A percentile compares a stretch with the other conserved stretches of the same genome.
Conservation (phyloP, 495 filamentous ascomycete species). For the Umbilicaria muhlenbergii region DNA sequence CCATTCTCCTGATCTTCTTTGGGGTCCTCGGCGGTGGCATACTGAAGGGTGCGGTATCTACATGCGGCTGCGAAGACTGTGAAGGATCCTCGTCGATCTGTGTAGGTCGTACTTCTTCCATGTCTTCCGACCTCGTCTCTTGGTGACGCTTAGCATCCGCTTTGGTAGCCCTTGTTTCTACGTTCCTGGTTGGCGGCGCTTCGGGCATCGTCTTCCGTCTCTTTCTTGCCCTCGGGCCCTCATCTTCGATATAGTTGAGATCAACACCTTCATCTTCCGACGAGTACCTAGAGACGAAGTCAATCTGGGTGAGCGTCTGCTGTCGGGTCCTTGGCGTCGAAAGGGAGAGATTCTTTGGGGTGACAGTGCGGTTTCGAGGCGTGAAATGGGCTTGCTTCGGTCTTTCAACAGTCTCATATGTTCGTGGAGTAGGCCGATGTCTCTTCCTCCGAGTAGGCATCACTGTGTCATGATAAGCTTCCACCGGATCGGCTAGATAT, state of each 20-base stretch:
- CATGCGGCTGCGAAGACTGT: not conserved
- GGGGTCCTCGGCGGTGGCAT: conserved; percentile 11
- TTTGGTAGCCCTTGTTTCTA: conserved; percentile 7
- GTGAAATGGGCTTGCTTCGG: conserved; percentile 1
- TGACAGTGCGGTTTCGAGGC: not conserved
- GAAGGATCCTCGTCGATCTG: too few species aligned
- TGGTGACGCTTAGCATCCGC: not conserved
- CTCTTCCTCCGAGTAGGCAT: not conserved
- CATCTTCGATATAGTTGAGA: conserved; percentile 4
- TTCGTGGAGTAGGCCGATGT: not conserved
- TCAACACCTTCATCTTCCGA: conserved; percentile 7
- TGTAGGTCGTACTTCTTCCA: not conserved
- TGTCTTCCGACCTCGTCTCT: not conserved
- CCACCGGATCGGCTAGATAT: not conserved
- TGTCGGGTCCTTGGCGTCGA: conserved; percentile 9
- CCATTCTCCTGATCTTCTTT: conserved; percentile 7
- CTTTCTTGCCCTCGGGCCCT: conserved; percentile 2
- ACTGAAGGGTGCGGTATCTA: not conserved
- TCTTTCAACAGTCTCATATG: not conserved
- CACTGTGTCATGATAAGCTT: not conserved
- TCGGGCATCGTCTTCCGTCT: conserved; percentile 2
- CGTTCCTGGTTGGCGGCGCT: not conserved
- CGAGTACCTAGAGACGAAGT: conserved; percentile 6
- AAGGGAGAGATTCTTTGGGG: conserved; percentile 1
- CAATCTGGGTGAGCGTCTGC: conserved; percentile 18